Conservation (phyloP, 345 rosid genomes). For the Citrus unshiu region DNA sequence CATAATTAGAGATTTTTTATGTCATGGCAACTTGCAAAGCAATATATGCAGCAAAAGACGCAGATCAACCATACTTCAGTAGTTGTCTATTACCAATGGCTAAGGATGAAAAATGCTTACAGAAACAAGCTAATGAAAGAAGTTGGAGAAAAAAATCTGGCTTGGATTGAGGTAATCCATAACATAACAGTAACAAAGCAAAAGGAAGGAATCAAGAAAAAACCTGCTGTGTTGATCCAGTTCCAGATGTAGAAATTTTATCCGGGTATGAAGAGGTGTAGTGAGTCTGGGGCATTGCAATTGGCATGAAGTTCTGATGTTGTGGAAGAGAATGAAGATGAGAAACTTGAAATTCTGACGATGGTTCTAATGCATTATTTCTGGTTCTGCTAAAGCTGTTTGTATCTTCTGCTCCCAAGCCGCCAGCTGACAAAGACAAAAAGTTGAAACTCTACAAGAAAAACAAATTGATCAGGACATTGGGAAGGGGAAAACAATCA, state of each 20-base stretch:
- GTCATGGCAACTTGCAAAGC: background rate
- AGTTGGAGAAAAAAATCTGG: background rate
- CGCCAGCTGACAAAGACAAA: slow-evolving; percentile 52
- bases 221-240: slow-evolving; percentile 61
- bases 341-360: slow-evolving; percentile 34
- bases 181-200: background rate
- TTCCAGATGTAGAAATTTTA: slow-evolving; percentile 34
- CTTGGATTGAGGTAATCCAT: background rate
- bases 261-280: slow-evolving; percentile 32
- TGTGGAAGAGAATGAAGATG: slow-evolving; percentile 33
- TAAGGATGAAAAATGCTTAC: background rate
- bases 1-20: background rate
- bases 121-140: background rate
- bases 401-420: slow-evolving; percentile 20
- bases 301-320: slow-evolving; percentile 29
- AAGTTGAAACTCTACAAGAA: slow-evolving; percentile 57
- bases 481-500: slow-evolving; percentile 2
- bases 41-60: background rate
- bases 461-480: slow-evolving; percentile 14
- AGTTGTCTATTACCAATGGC: background rate
- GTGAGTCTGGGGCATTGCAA: slow-evolving; percentile 24
- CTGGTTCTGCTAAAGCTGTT: slow-evolving; percentile 16
- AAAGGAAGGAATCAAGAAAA: background rate
- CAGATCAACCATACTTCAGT: background rate
- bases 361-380: slow-evolving; percentile 25